Percentiles rank a stretch among this genome's conserved stretches.
Evolutionary conservation across 345 rosid species (phyloP).

Genomic region (Brassica cretica): DNA sequence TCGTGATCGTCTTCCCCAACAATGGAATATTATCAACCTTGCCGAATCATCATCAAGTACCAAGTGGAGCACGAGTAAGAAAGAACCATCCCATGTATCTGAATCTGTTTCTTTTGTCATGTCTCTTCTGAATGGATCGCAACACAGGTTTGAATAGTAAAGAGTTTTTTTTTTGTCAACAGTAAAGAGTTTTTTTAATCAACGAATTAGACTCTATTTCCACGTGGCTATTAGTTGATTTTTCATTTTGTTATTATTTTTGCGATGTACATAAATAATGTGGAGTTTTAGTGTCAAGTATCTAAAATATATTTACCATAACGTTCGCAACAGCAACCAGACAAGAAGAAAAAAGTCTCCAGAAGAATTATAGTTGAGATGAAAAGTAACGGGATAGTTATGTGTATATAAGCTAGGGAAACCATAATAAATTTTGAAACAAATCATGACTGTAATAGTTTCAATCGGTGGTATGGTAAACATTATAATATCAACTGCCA

Average conservation of each 20-base stretch:
- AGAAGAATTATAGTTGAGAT: neutral
- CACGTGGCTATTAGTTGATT: neutral
- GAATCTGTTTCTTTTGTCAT: conserved; percentile 9
- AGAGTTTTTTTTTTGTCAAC: neutral
- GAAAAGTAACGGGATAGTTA: neutral
- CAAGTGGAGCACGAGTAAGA: conserved; percentile 30
- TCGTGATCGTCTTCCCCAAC: conserved; percentile 20
- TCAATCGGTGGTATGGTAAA: neutral
- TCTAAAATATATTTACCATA: neutral
- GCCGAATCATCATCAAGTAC: neutral
- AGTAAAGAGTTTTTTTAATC: neutral
- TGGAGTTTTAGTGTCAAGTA: neutral
- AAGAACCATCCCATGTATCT: conserved; percentile 30
- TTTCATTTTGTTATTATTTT: no score
- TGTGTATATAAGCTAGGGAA: neutral
- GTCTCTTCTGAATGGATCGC: conserved; percentile 12
- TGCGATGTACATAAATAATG: neutral
- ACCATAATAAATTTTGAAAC: neutral
- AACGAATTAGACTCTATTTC: neutral
- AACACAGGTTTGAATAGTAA: conserved; percentile 5
- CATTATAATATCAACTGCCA: neutral
- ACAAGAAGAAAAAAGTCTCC: neutral
- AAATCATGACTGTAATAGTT: neutral
- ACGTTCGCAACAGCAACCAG: conserved; percentile 25
- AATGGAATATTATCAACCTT: conserved; percentile 35